Base-by-base conservation (phyloP, 169 alveolate species). In the Babesia divergens region DNA sequence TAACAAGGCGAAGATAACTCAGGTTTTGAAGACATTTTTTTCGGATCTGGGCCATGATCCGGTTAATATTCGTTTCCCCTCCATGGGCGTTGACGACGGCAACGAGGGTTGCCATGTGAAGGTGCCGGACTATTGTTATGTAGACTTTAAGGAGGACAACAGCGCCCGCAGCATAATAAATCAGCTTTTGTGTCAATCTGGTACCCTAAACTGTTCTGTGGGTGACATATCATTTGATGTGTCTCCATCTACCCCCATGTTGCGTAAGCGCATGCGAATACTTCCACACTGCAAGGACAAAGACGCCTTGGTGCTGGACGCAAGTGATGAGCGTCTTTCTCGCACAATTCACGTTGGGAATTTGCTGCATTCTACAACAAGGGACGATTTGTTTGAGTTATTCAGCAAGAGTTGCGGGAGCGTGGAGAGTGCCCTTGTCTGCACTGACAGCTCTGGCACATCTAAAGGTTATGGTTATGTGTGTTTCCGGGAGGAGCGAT, bases 401-500 rank as follows among this genome's bases (percentile, higher is more conserved):
- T 82, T 18, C 75, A 74, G 60, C 54, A 46, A 13, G 72, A 83
- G 20, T 37, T 67, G 65, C 32, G 82, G 47, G 29, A 67, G 74
- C 40, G 31, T 70, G 46, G 52, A 65, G 50, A 64, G 84, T 35
- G 55, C 66, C 32, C 51, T 52, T 20, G 49, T 77, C 4, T 83
- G 88, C 3, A 68, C 66, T 40, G 74, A 83, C 13, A 62, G 69
- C 40, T 47, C 54, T 9, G 81, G 81, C 32, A 44, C 76, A 52
- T 76, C 84, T 34, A 83, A 65, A 42, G 90, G 90, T 4, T 83
- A 51, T 46, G 90, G 83, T 14, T 83, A 53, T 44, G 56, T 83
- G 11, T 64, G 71, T 11, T 83, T 83, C 70, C 66, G 58, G 24
- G 64, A 83, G 55, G 47, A 43, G 6, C 37, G 55, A 38, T 74